Base-by-base conservation (phyloP, 1,284 basidiomycete species). In the Ustilago tritici region DNA sequence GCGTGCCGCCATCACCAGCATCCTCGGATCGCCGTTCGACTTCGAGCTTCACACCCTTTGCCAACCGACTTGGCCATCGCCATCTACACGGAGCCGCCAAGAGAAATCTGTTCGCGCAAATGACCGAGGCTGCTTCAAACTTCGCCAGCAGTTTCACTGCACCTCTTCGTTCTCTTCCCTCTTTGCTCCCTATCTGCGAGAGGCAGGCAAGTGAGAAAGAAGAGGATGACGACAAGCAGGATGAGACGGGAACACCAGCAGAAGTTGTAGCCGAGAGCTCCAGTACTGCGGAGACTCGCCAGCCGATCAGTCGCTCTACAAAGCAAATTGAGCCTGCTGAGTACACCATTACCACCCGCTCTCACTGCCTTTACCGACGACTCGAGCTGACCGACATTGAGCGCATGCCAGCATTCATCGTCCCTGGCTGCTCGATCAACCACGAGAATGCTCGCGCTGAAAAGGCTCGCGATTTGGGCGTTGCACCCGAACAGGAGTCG, bases 341-440 rank as follows among this genome's bases (percentile, higher is more conserved):
- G 23, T 62, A 59, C 61, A 68, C 62, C 56, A 77, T 72, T n/a
- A 74, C 53, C 38, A 74, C 68, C 12, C 76, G 70, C 1, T 65
- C 61, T 36, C 71, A 69, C 46, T 74, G 67, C 50, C 50, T 74
- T 49, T 79, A 61, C 23, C 74, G 64, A 43, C 52, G 49, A 12
- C 67, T 79, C 9, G 55, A 66, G 6, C 28, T 79, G 50, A 50
- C 31, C 28, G 56, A 54, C 31, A 34, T 79, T 7, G 52, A 65
- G 32, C 65, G 68, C 17, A 43, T 36, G 5, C 77, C 77, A 4
- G 68, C 67, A 28, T 79, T 79, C 32, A 61, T 79, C 14, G 77
- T 77, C 17, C 77, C 77, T 2, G 67, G 71, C 34, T 79, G 77
- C 65, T 76, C 77, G 6, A 73, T 79, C 60, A 64, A 65, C 36